Evolutionary conservation across 768 basidiomycete species (phyloP).

Genomic region (Mycena crocata): DNA sequence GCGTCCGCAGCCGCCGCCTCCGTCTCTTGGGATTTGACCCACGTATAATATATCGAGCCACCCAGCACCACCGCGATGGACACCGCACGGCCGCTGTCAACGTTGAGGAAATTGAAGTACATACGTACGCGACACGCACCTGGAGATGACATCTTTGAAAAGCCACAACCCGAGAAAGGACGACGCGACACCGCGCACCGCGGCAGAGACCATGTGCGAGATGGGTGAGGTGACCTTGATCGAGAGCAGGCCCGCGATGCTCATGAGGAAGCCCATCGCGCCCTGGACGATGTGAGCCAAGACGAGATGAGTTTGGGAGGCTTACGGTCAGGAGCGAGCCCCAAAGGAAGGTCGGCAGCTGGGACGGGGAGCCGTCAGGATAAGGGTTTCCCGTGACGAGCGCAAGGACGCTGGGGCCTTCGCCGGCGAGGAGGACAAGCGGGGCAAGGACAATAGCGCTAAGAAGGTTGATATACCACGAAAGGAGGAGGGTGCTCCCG

Average conservation of each 20-base stretch:
- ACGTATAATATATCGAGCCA: slow-evolving; percentile 76
- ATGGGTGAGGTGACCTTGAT: slow-evolving; percentile 88
- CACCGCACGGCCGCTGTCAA: slow-evolving; percentile 63
- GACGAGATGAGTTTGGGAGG: background rate
- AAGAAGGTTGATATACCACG: slow-evolving; percentile 82
- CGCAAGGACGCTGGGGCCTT: slow-evolving; percentile 46
- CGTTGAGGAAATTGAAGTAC: background rate
- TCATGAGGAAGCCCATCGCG: slow-evolving; percentile 79
- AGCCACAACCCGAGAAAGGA: slow-evolving; percentile 71
- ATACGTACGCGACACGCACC: slow-evolving; percentile 50
- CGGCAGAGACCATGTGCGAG: slow-evolving; percentile 84
- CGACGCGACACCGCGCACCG: slow-evolving; percentile 80
- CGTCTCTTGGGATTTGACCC: slow-evolving; percentile 69
- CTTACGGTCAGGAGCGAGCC: slow-evolving; percentile 71
- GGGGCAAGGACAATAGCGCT: slow-evolving; percentile 70
- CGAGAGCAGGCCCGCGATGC: slow-evolving; percentile 77
- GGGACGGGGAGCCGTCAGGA: slow-evolving; percentile 9
- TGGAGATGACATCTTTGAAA: slow-evolving; percentile 71
- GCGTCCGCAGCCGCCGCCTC: slow-evolving; percentile 40
- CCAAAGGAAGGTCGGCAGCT: slow-evolving; percentile 60
- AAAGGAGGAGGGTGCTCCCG: slow-evolving; percentile 77
- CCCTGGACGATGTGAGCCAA: slow-evolving; percentile 53
- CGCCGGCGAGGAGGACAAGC: slow-evolving; percentile 73
- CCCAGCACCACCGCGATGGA: slow-evolving; percentile 70
- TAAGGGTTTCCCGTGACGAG: slow-evolving; percentile 17